phyloP scores from a whole-genome alignment of 495 filamentous ascomycete species.

The Pseudotulostoma volvatum region DNA sequence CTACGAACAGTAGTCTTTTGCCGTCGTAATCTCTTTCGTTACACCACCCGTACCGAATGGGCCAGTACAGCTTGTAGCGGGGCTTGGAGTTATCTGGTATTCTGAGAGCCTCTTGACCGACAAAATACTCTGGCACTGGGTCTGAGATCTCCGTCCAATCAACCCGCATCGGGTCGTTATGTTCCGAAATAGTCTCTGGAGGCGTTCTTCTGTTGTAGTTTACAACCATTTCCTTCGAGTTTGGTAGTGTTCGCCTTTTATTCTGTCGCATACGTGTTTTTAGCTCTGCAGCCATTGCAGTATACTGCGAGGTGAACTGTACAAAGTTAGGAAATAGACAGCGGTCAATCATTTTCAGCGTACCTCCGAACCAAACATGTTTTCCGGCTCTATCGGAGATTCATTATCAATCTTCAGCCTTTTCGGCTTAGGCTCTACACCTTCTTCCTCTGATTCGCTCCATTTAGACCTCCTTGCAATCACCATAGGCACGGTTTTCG shows the following conservation, averaged over 20 bases:
- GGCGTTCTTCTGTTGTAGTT: conserved; percentile 76
- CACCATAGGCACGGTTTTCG: conserved; percentile 85
- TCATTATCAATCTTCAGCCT: conserved; percentile 60
- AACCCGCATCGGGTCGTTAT: conserved; percentile 81
- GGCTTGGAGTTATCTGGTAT: conserved; percentile 82
- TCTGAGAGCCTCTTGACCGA: conserved; percentile 65
- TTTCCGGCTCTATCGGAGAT: conserved; percentile 44
- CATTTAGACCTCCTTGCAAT: conserved; percentile 60
- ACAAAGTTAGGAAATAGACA: conserved; percentile 7
- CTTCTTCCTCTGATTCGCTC: conserved; percentile 67
- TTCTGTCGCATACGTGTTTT: conserved; percentile 81
- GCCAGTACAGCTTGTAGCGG: conserved; percentile 83
- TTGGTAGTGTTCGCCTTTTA: conserved; percentile 83
- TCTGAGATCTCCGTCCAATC: conserved; percentile 88
- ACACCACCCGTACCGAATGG: conserved; percentile 67
- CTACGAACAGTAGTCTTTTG: conserved; percentile 60
- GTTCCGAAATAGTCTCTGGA: conserved; percentile 73
- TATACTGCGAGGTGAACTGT: conserved; percentile 60
- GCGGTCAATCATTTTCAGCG: conserved; percentile 4
- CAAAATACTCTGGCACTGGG: conserved; percentile 52
- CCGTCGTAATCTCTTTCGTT: conserved; percentile 79
- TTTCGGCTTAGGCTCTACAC: conserved; percentile 69
- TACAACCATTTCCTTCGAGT: conserved; percentile 83
- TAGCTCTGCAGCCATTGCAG: conserved; percentile 66
- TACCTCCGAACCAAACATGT: conserved; percentile 75